phyloP scores from a whole-genome alignment of 805 yeast genomes.

The Kluyveromyces siamensis region DNA sequence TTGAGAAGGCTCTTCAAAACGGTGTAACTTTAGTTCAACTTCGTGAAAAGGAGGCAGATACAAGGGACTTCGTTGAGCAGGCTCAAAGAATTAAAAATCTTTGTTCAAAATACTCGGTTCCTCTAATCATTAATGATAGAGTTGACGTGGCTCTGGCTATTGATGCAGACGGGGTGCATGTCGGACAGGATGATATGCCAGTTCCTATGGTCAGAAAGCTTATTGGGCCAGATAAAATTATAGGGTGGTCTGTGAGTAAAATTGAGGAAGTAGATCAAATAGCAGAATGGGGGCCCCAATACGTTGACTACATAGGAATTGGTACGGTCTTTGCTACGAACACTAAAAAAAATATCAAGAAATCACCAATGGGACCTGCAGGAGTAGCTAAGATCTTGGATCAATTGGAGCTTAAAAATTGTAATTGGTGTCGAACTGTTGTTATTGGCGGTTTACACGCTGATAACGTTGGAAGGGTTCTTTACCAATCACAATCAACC shows the following conservation, averaged over 20 bases:
- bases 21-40: slow-evolving; percentile 81
- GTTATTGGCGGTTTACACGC: slow-evolving; percentile 76
- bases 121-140: slow-evolving; percentile 78
- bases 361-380: slow-evolving; percentile 56
- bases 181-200: slow-evolving; percentile 85
- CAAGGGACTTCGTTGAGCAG: slow-evolving; percentile 53
- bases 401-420: slow-evolving; percentile 32
- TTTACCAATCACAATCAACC: slow-evolving; percentile 37
- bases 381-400: slow-evolving; percentile 51
- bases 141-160: slow-evolving; percentile 84
- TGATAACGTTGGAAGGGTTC: slow-evolving; percentile 48
- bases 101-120: slow-evolving; percentile 53
- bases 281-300: slow-evolving; percentile 24
- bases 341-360: slow-evolving; percentile 54
- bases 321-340: slow-evolving; percentile 69
- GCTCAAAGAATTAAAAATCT: slow-evolving; percentile 55
- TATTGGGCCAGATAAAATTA: slow-evolving; percentile 63
- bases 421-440: slow-evolving; percentile 45
- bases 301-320: slow-evolving; percentile 74
- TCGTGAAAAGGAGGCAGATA: slow-evolving; percentile 67
- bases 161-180: slow-evolving; percentile 86
- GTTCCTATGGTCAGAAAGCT: slow-evolving; percentile 44
- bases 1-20: slow-evolving; percentile 48
- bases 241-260: slow-evolving; percentile 69
- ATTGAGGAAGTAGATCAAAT: slow-evolving; percentile 39